phyloP scores from a whole-genome alignment of 306 rosid species.

The Astragalus glycyphyllos region DNA sequence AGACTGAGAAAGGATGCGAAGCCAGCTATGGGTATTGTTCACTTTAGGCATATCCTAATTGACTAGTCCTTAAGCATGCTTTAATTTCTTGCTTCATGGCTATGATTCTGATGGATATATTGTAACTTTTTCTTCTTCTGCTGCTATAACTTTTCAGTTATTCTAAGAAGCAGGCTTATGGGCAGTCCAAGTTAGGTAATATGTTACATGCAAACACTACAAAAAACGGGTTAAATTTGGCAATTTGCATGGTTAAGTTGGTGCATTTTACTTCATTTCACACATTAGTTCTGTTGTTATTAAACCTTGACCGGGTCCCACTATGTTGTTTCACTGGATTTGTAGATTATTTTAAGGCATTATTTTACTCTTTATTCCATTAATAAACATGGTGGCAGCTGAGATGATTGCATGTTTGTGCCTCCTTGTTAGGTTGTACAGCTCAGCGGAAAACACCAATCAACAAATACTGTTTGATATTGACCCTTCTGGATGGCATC shows the following conservation, averaged over 20 bases:
- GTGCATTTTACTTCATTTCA: constrained; percentile 12
- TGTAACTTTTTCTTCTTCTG: no score
- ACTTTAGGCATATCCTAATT: no score
- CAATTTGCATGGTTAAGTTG: constrained; percentile 36
- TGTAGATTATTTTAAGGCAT: constrained; percentile 9
- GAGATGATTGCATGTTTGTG: constrained; percentile 34
- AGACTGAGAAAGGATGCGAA: no score
- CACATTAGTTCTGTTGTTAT: constrained; percentile 5
- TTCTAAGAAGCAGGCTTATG: no score
- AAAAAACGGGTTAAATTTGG: no score
- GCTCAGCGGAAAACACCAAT: constrained; percentile 87
- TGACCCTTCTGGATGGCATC: constrained; percentile 85
- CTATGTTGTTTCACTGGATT: constrained; percentile 23
- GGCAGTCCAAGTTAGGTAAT: no score
- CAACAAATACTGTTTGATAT: constrained; percentile 89
- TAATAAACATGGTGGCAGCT: constrained; percentile 17
- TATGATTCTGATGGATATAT: no score
- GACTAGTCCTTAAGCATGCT: no score
- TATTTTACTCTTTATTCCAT: constrained; percentile 23
- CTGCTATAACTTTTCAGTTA: no score
- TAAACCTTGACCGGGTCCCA: constrained; percentile 28
- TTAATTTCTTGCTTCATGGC: no score
- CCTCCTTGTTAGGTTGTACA: constrained; percentile 70
- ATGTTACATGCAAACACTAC: no score
- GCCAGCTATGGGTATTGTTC: no score